Evolutionary conservation across 768 basidiomycete genomes (phyloP), one percentile per base, ranked within the genome.

Genomic region (Punctularia strigosozonata): DNA sequence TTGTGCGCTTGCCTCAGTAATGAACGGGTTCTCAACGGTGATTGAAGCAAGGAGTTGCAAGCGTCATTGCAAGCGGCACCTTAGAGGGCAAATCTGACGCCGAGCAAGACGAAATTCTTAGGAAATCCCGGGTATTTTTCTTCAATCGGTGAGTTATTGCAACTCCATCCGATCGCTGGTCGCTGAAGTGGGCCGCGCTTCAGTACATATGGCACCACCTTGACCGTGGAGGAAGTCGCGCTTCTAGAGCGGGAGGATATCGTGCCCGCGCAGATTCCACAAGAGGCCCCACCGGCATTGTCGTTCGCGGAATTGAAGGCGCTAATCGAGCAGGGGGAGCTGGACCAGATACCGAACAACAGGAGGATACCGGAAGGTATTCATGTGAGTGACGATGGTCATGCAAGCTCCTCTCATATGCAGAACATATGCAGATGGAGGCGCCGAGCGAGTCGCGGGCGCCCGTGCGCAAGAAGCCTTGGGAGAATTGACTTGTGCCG

Each of bases 321-420:
- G 25, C 61, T 88, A 42, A 81, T 88, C 42, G 73, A 82, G 48
- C 63, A 78, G 15, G 84, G 83, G 14, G 73, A 68, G 45, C 70
- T 73, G 3, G 80, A 83, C 46, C 59, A 76, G 51, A 84, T 88
- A 25, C 85, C 85, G 1, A 81, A 87, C 49, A 88, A 86, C 53
- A 82, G 77, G 46, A 43, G 66, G 39, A 83, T 88, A 32, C 75
- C 79, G 0, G 65, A 78, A n/a, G 60, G 53, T 2, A 47, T 87
- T 25, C 82, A 78, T 58, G 85, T 83, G 50, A 45, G 73, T 25
- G n/a, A n/a, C n/a, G n/a, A n/a, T n/a, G n/a, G n/a, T n/a, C n/a
- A n/a, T n/a, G n/a, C n/a, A n/a, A n/a, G n/a, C n/a, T n/a, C n/a
- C n/a, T n/a, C n/a, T n/a, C n/a, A n/a, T n/a, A n/a, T n/a, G n/a